phyloP scores from a whole-genome alignment of 441 rosid species.

The Omphalea diandra region DNA sequence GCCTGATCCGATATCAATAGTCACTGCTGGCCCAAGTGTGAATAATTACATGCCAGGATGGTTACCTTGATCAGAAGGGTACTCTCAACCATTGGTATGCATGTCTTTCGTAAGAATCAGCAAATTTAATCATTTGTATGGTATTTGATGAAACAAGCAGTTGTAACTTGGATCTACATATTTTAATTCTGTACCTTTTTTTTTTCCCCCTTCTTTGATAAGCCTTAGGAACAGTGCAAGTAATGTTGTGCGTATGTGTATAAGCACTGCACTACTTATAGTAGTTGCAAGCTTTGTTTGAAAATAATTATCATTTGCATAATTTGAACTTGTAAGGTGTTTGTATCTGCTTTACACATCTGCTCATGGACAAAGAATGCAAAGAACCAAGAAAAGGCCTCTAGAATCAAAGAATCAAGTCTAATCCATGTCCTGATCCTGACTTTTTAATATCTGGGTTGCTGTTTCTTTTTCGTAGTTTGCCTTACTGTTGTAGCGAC shows the following conservation, averaged over 20 bases:
- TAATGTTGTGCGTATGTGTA: slow-evolving; percentile 16
- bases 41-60: slow-evolving; percentile 89
- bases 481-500: too few relatives aligned
- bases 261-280: slow-evolving; percentile 11
- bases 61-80: slow-evolving; percentile 54
- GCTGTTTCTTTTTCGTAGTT: too few relatives aligned
- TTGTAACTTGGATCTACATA: slow-evolving; percentile 11
- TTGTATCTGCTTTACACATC: not conserved
- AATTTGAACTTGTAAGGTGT: not conserved
- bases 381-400: not conserved
- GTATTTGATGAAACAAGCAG: slow-evolving; percentile 20
- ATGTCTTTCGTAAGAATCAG: slow-evolving; percentile 13
- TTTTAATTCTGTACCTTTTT: slow-evolving; percentile 7
- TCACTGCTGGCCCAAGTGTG: slow-evolving; percentile 71
- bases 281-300: slow-evolving; percentile 15
- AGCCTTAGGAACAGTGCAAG: slow-evolving; percentile 23
- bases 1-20: slow-evolving; percentile 52
- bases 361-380: not conserved
- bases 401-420: not conserved
- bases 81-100: slow-evolving; percentile 6
- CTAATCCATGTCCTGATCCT: not conserved
- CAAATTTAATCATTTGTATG: slow-evolving; percentile 23
- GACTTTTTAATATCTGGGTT: too few relatives aligned
- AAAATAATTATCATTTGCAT: slow-evolving; percentile 22
- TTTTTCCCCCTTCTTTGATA: too few relatives aligned